Percentiles rank a stretch among this genome's conserved stretches.
Evolutionary conservation across 1,139 yeast genomes (phyloP).

Genomic region (Nakaseomyces glabratus): DNA sequence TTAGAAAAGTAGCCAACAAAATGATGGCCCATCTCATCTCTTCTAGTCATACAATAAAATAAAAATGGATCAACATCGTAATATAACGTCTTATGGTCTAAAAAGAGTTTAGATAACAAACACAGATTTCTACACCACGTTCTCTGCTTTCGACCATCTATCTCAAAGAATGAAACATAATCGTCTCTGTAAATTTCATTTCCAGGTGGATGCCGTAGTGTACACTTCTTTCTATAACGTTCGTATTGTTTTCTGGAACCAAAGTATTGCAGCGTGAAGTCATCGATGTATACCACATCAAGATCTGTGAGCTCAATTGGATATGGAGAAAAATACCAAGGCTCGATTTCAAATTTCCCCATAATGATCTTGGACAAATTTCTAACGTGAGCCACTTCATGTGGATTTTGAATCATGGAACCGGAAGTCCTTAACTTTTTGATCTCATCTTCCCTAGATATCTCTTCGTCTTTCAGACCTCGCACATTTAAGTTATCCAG

Average conservation of each 20-base stretch:
- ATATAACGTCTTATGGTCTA: constrained; percentile 91
- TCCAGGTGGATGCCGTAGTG: constrained; percentile 93
- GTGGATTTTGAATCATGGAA: constrained; percentile 86
- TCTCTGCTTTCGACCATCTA: constrained; percentile 90
- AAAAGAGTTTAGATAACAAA: constrained; percentile 72
- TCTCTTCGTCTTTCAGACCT: constrained; percentile 60
- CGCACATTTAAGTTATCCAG: constrained; percentile 79
- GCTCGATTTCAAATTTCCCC: constrained; percentile 90
- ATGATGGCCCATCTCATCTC: constrained; percentile 86
- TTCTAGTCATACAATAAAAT: constrained; percentile 87
- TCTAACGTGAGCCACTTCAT: constrained; percentile 85
- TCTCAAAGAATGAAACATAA: constrained; percentile 79
- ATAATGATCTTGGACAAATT: constrained; percentile 68
- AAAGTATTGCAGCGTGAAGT: constrained; percentile 79
- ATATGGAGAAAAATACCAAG: constrained; percentile 98
- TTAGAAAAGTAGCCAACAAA: constrained; percentile 93
- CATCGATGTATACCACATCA: constrained; percentile 83
- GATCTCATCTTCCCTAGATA: constrained; percentile 82
- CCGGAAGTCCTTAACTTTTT: constrained; percentile 88
- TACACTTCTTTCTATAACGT: constrained; percentile 77
- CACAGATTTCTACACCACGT: constrained; percentile 96
- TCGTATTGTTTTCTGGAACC: constrained; percentile 88
- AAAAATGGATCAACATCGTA: constrained; percentile 96
- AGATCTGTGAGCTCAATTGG: constrained; percentile 91
- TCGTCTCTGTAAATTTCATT: constrained; percentile 92